A percentile compares a stretch with the other conserved stretches of the same genome.
Evolutionary conservation across 768 basidiomycete genomes (phyloP).

Genomic region (Pulveroboletus sp.): DNA sequence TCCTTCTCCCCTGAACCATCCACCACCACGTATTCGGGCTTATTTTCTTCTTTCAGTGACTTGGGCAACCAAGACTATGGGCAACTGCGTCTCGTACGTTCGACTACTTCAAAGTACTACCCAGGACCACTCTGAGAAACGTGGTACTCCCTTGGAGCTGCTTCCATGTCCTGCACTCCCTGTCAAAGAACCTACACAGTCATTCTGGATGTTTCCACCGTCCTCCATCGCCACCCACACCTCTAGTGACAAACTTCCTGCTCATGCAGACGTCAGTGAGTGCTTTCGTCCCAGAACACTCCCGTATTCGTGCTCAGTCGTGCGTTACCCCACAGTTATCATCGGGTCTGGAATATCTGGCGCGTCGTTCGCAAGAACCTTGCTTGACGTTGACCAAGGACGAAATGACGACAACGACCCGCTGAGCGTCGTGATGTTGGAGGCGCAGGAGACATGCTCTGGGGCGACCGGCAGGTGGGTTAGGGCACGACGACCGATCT

Average conservation of each 20-base stretch:
- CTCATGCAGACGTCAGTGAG: slow-evolving; percentile 53
- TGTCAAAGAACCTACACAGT: slow-evolving; percentile 43
- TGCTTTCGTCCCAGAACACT: not conserved
- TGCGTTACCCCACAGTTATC: slow-evolving; percentile 30
- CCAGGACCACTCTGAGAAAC: slow-evolving; percentile 4
- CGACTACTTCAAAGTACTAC: not conserved
- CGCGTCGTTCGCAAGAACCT: slow-evolving; percentile 37
- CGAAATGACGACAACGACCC: slow-evolving; percentile 12
- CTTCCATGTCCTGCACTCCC: slow-evolving; percentile 42
- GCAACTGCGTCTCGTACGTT: slow-evolving; percentile 21
- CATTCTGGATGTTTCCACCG: slow-evolving; percentile 62
- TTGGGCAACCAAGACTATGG: slow-evolving; percentile 15
- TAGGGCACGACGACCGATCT: not conserved
- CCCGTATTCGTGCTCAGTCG: not conserved
- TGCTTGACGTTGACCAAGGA: slow-evolving; percentile 29
- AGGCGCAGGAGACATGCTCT: slow-evolving; percentile 55
- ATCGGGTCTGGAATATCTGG: slow-evolving; percentile 55
- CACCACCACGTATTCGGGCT: not conserved
- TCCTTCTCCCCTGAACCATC: not conserved
- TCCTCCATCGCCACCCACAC: slow-evolving; percentile 38
- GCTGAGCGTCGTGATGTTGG: slow-evolving; percentile 48
- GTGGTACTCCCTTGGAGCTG: not conserved
- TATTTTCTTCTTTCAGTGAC: slow-evolving; percentile 2
- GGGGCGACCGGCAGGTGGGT: slow-evolving; percentile 49
- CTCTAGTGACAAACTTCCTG: slow-evolving; percentile 32